Evolutionary conservation across 208 protist genomes (phyloP), one percentile per base, ranked within the genome.

Genomic region (Wallacemonas sp.): DNA sequence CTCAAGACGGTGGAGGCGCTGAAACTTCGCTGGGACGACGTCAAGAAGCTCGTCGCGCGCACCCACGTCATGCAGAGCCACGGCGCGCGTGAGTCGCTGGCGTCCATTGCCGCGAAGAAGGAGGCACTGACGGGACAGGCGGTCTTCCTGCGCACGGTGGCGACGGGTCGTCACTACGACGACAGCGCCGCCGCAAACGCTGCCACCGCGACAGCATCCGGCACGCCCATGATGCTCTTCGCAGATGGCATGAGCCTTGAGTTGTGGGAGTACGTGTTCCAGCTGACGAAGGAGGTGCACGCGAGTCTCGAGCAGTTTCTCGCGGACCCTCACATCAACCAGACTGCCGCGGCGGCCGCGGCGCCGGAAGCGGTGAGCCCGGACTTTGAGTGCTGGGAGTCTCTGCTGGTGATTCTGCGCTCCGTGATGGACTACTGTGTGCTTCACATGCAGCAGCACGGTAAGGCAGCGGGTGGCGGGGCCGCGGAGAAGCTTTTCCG

Each of bases 371-470:
- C 41, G 24, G 72, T 88, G 43, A 81, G 88, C 63, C 89, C 89
- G 24, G 82, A 95, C 76, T 89, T 93, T 61, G 89, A 95, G 78
- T 95, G 84, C 73, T 95, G 89, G 87, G 86, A 95, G 70, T 69
- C 82, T n/a, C 38, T 93, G 44, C 49, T 95, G 21, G 48, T 92
- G 34, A 73, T 75, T 44, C 74, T 93, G 69, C 81, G 89, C 4
- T 84, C 79, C 33, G 56, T 90, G 8, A 60, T 95, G 46, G 87
- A 95, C 47, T 89, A 78, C 70, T 87, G 79, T 32, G 82, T 85
- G n/a, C 63, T 86, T 56, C 72, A 78, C 57, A 78, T 43, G 33
- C 85, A 92, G 61, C 74, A 82, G 56, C 72, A 78, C 41, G 63
- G 73, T 4, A 70, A 71, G 9, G 63, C 62, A 3, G 72, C 67